phyloP scores from a whole-genome alignment of 2,329 filamentous ascomycete species.

The Aspergillus novofumigatus region DNA sequence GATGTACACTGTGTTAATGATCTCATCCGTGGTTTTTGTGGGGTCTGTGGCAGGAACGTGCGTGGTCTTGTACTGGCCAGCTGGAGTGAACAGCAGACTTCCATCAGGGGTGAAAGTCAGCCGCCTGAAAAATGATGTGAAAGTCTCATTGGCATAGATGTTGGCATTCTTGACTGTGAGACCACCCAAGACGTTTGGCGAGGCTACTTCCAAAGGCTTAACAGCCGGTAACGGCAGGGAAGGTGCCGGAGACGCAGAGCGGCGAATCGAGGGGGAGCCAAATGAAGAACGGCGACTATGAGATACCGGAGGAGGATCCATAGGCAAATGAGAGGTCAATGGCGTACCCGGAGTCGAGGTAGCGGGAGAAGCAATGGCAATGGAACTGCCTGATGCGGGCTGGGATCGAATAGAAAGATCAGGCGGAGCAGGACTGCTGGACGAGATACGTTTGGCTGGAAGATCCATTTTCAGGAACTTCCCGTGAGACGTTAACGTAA shows the following conservation, averaged over 20 bases:
- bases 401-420: conserved; percentile 54
- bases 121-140: conserved; percentile 93
- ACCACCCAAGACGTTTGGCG: conserved; percentile 61
- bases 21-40: conserved; percentile 72
- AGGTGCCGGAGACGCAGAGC: conserved; percentile 88
- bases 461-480: conserved; percentile 90
- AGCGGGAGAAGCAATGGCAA: conserved; percentile 71
- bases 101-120: conserved; percentile 94
- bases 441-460: conserved; percentile 84
- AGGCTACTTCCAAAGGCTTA: conserved; percentile 87
- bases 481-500: conserved; percentile 72
- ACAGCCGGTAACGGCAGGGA: conserved; percentile 92
- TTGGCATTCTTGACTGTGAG: conserved; percentile 75
- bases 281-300: conserved; percentile 95
- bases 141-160: conserved; percentile 92
- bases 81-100: conserved; percentile 86
- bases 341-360: conserved; percentile 93
- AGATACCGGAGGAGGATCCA: conserved; percentile 92
- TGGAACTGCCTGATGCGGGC: conserved; percentile 31
- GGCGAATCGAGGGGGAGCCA: conserved; percentile 68
- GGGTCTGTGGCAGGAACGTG: conserved; percentile 62
- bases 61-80: conserved; percentile 87
- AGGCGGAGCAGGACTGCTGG: conserved; percentile 84
- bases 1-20: conserved; percentile 97
- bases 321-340: conserved; percentile 80